phyloP scores from a whole-genome alignment of 176 grass and related monocot genomes.

The Bromus sterilis region DNA sequence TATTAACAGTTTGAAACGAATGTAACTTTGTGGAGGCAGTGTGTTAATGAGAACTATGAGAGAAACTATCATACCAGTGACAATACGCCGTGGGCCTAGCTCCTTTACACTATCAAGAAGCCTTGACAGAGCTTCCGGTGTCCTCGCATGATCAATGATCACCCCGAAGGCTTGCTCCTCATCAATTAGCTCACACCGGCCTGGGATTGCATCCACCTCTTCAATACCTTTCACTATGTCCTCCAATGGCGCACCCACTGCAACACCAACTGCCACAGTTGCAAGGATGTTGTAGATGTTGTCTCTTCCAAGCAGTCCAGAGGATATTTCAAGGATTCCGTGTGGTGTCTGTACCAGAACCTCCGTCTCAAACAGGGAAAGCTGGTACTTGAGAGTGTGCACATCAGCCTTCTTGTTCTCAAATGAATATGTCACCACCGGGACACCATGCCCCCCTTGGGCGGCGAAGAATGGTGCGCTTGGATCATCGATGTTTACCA shows the following conservation, averaged over 20 bases:
- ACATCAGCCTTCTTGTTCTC: slow-evolving; percentile 94
- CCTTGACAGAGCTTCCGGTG: slow-evolving; percentile 67
- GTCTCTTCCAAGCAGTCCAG: slow-evolving; percentile 76
- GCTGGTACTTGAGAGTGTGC: slow-evolving; percentile 76
- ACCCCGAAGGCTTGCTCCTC: slow-evolving; percentile 97
- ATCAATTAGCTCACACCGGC: slow-evolving; percentile 87
- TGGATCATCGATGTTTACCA: slow-evolving; percentile 94
- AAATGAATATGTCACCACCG: slow-evolving; percentile 84
- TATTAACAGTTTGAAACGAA: neutral
- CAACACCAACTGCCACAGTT: slow-evolving; percentile 87
- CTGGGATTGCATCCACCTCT: slow-evolving; percentile 95
- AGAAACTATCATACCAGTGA: slow-evolving; percentile 57
- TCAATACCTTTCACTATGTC: slow-evolving; percentile 92
- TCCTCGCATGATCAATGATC: slow-evolving; percentile 74
- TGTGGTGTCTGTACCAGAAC: slow-evolving; percentile 85
- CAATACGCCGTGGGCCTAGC: slow-evolving; percentile 66
- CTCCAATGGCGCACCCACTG: slow-evolving; percentile 74
- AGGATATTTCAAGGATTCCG: slow-evolving; percentile 96
- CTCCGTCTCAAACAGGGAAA: slow-evolving; percentile 93
- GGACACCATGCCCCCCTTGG: slow-evolving; percentile 68
- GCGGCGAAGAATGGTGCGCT: slow-evolving; percentile 58
- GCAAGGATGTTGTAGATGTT: slow-evolving; percentile 96
- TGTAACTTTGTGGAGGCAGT: neutral
- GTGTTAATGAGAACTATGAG: slow-evolving; percentile 5
- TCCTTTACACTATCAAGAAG: slow-evolving; percentile 81